Conservation (phyloP, 1,284 basidiomycete genomes). For the Heimioporus retisporus region DNA sequence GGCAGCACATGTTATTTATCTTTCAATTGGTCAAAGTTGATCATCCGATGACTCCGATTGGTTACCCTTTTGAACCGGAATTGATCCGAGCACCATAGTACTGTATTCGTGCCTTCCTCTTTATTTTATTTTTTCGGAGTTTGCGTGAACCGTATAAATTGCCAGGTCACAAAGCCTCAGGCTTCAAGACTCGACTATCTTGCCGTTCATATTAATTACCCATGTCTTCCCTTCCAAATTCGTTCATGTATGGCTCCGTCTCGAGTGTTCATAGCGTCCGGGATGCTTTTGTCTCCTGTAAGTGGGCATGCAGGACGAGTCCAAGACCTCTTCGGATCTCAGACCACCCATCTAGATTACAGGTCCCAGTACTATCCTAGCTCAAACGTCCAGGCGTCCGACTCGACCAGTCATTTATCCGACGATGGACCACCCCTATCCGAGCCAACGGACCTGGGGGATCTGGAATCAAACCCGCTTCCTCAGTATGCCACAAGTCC, state of each 20-base stretch:
- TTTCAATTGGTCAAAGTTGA: slow-evolving; percentile 16
- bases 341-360: slow-evolving; percentile 56
- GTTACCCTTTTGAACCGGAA: neutral
- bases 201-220: too few species aligned
- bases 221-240: slow-evolving; percentile 56
- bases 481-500: slow-evolving; percentile 55
- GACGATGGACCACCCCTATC: slow-evolving; percentile 43
- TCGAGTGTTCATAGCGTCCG: slow-evolving; percentile 63
- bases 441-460: slow-evolving; percentile 31
- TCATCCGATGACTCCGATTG: slow-evolving; percentile 22
- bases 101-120: too few species aligned
- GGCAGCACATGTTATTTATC: slow-evolving; percentile 33
- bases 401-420: slow-evolving; percentile 47
- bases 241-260: slow-evolving; percentile 62
- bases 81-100: too few species aligned
- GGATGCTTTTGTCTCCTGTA: slow-evolving; percentile 62
- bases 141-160: slow-evolving; percentile 18
- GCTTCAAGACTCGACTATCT: too few species aligned
- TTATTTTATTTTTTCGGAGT: slow-evolving; percentile 25
- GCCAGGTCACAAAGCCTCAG: neutral
- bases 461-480: slow-evolving; percentile 31
- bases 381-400: slow-evolving; percentile 63
- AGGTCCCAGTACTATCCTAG: slow-evolving; percentile 72
- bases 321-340: slow-evolving; percentile 5
- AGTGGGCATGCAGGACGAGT: slow-evolving; percentile 30